Base-by-base conservation (phyloP, 75 land plant genomes). In the Ceratopteris richardii region DNA sequence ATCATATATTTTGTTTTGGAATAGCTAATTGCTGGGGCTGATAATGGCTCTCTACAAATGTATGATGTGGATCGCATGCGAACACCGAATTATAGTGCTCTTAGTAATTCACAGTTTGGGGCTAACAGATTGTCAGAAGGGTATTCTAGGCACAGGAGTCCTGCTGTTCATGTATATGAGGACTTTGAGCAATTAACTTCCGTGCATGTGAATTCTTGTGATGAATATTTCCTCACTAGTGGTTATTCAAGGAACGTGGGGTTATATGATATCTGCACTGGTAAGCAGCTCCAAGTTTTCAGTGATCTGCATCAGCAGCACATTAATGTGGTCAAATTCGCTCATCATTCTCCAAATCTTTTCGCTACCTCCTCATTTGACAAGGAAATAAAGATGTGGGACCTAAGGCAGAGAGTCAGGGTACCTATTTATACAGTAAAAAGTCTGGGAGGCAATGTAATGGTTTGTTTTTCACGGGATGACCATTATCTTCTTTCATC, bases 11-110 rank as follows among this genome's bases (percentile, higher is more conserved):
- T 11, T 68, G 7, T 13, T 41, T n/a, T 28, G n/a, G n/a, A 33
- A 57, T 80, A 88, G 93, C 80, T 88, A 39, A 79, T 88, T 64
- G 85, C 93, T 60, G 93, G 93, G n/a, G 85, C 93, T 25, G 93
- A 88, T 56, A 82, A 85, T 70, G 93, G 93, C 55, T 69, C 71
- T 16, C 58, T 88, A 52, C 81, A 80, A 65, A 61, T 88, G 16
- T 85, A 84, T 69, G 87, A 84, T 47, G 73, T 82, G 21, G 56
- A 64, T 21, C 78, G 72, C 44, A 77, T 77, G 81, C 71, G 74
- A 36, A 9, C 37, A 33, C 9, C 7, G 37, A 33, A 33, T 9
- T 3, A 9, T 33, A 33, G 37, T 9, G 9, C 9, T 4, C 9
- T 33, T 9, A 33, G 9, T 9, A 33, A 9, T 9, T 33, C 37